Conservation (phyloP, 1,139 yeast genomes). For the Wickerhamomyces sp. region DNA sequence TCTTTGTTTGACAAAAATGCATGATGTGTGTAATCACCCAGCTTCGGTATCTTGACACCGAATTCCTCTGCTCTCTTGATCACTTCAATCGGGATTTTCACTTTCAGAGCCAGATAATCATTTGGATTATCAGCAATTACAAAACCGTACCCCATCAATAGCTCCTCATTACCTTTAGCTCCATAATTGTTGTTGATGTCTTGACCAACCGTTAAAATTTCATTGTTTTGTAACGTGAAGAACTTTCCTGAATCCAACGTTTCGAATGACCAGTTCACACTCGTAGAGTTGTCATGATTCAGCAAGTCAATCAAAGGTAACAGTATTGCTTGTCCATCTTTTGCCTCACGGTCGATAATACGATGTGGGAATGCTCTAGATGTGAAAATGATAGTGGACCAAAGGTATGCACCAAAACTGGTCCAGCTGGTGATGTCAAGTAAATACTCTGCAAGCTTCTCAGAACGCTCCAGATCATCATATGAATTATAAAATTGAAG, state of each 20-base stretch:
- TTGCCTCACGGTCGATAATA: slow-evolving; percentile 27
- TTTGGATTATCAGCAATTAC: slow-evolving; percentile 43
- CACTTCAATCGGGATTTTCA: slow-evolving; percentile 38
- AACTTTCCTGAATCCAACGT: slow-evolving; percentile 4
- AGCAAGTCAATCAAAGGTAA: slow-evolving; percentile 67
- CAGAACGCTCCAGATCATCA: slow-evolving; percentile 1
- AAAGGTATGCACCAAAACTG: slow-evolving; percentile 51
- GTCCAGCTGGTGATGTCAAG: slow-evolving; percentile 36
- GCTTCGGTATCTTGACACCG: slow-evolving; percentile 22
- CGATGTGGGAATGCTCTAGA: slow-evolving; percentile 69
- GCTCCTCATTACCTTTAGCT: slow-evolving; percentile 77
- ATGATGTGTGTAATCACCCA: slow-evolving; percentile 33
- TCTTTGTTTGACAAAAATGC: slow-evolving; percentile 26
- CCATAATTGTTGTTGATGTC: slow-evolving; percentile 82
- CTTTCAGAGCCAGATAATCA: slow-evolving; percentile 58
- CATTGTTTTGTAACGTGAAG: slow-evolving; percentile 16
- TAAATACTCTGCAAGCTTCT: slow-evolving; percentile 4
- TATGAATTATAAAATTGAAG: slow-evolving; percentile 5
- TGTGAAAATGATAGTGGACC: slow-evolving; percentile 62
- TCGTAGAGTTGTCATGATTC: slow-evolving; percentile 55
- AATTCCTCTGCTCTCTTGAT: slow-evolving; percentile 13
- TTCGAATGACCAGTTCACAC: slow-evolving; percentile 50
- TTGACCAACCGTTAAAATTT: slow-evolving; percentile 28
- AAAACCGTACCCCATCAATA: slow-evolving; percentile 57
- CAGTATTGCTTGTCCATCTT: slow-evolving; percentile 50